Base-by-base conservation (phyloP, 805 yeast genomes). In the Saccharomycopsis sp. region DNA sequence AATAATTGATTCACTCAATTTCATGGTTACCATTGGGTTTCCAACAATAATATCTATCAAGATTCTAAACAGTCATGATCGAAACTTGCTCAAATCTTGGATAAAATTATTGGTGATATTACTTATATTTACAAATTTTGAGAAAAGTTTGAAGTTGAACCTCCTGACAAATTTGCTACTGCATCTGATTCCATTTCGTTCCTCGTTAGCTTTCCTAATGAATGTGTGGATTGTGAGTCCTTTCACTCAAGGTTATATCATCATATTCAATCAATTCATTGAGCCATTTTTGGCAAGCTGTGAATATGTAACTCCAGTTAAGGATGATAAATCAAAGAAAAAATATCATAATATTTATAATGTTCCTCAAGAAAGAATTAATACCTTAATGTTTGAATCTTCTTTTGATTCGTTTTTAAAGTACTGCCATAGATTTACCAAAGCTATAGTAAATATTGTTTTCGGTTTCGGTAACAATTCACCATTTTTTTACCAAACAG, bases 221-320 rank as follows among this genome's bases (percentile, higher is more conserved):
- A 45, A 45, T 19, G 13, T 49, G 4, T 49, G 52, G 52, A n/a
- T 49, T 9, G 31, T 43, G 31, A 28, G 19, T 13, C 50, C 50
- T 7, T 44, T 39, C 34, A 41, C 45, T 22, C 50, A 49, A 17
- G 51, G 51, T 5, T 49, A 45, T 24, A 31, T 46, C 27, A 34
- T 49, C 1, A 21, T 49, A 16, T 49, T 46, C 41, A 46, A 49
- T 35, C 52, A 46, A 20, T 43, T 49, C 14, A 23, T 49, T 21
- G 41, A 36, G 33, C 52, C 52, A 2, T 38, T 40, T 5, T 32
- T 45, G 6, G 17, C 35, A 14, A 27, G n/a, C n/a, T 17, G 35
- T 20, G 17, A 31, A 9, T 8, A 8, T 20, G 7, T 31, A 14
- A 31, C 35, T 17, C n/a, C n/a, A n/a, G 29, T 26, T 26, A 8